phyloP scores from a whole-genome alignment of 768 basidiomycete species.

The Leccinellum rugosiceps region DNA sequence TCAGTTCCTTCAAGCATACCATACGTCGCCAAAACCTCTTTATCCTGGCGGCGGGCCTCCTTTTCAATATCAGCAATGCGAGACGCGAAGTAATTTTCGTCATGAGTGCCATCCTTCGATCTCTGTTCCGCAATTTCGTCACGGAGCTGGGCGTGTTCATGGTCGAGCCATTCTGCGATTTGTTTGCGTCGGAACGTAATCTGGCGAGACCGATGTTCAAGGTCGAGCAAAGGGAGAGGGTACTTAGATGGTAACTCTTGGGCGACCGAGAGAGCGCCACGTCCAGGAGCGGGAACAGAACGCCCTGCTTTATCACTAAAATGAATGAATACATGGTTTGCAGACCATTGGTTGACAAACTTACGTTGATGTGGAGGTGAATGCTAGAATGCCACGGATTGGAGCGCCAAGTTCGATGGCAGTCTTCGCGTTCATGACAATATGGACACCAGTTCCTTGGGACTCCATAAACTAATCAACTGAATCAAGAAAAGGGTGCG shows the following conservation, averaged over 20 bases:
- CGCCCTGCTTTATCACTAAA: slow-evolving; percentile 95
- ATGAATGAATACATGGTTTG: slow-evolving; percentile 3
- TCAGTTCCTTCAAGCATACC: slow-evolving; percentile 93
- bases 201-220: slow-evolving; percentile 90
- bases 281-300: slow-evolving; percentile 95
- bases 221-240: slow-evolving; percentile 74
- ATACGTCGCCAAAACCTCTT: slow-evolving; percentile 87
- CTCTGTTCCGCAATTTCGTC: slow-evolving; percentile 70
- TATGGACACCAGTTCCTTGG: slow-evolving; percentile 94
- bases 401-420: slow-evolving; percentile 92
- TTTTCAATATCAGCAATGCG: slow-evolving; percentile 84
- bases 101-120: slow-evolving; percentile 45
- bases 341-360: slow-evolving; percentile 28
- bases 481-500: slow-evolving; percentile 1
- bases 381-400: slow-evolving; percentile 90
- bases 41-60: slow-evolving; percentile 90
- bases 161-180: slow-evolving; percentile 89
- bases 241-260: slow-evolving; percentile 79
- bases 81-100: slow-evolving; percentile 69
- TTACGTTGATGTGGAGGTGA: slow-evolving; percentile 94
- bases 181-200: slow-evolving; percentile 93
- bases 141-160: slow-evolving; percentile 83
- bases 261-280: slow-evolving; percentile 86
- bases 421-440: slow-evolving; percentile 95
- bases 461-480: slow-evolving; percentile 86